Conservation (phyloP, 2,329 filamentous ascomycete genomes). For the Phyllosticta citriasiana region DNA sequence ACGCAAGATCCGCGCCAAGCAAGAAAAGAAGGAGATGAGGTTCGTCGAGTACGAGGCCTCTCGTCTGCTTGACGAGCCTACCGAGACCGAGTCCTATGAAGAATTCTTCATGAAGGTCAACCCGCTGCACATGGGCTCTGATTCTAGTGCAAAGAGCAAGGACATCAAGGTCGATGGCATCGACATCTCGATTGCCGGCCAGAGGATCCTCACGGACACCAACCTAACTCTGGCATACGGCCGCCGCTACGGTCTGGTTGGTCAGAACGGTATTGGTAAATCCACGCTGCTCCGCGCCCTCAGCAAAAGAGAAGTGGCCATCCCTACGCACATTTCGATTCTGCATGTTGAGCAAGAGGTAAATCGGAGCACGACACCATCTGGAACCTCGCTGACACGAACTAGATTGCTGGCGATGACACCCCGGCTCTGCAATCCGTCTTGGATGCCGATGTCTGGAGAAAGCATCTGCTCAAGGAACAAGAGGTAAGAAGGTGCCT, state of each 20-base stretch:
- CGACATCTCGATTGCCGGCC: constrained; percentile 84
- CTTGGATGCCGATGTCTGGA: constrained; percentile 94
- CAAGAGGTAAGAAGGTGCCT: constrained; percentile 54
- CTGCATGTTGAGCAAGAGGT: constrained; percentile 98
- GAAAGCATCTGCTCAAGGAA: constrained; percentile 84
- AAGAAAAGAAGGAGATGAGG: constrained; percentile 97
- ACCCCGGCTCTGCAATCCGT: constrained; percentile 92
- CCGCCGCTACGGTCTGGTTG: constrained; percentile 89
- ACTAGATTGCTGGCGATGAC: constrained; percentile 82
- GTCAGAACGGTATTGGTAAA: constrained; percentile 92
- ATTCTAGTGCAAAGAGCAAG: constrained; percentile 72
- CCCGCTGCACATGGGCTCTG: constrained; percentile 74
- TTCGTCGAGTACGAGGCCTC: constrained; percentile 97
- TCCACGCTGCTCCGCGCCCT: constrained; percentile 85
- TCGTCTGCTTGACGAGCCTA: constrained; percentile 70
- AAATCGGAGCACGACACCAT: constrained; percentile 17
- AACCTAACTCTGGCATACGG: constrained; percentile 84
- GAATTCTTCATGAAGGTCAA: constrained; percentile 99
- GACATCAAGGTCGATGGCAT: constrained; percentile 97
- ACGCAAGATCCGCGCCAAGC: constrained; percentile 93
- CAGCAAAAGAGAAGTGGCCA: constrained; percentile 83
- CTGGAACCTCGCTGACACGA: neutral
- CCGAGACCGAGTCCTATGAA: constrained; percentile 85
- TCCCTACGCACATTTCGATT: constrained; percentile 97
- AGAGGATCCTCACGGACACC: constrained; percentile 83